phyloP scores from a whole-genome alignment of 106 monocot species.

The Chionographis japonica region DNA sequence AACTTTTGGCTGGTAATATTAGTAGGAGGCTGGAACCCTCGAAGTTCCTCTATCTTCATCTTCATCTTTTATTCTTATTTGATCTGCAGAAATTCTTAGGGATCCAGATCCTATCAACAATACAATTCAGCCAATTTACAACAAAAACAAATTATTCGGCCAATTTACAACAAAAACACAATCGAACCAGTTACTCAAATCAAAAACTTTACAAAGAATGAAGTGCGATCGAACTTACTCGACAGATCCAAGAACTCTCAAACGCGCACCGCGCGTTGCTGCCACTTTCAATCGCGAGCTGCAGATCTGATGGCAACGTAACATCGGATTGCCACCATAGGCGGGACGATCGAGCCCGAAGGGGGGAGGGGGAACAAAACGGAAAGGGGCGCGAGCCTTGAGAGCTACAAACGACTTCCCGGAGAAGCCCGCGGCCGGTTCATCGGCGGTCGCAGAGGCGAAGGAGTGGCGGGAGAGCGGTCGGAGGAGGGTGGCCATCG shows the following conservation, averaged over 20 bases:
- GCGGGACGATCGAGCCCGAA: background rate
- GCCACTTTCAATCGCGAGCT: conserved; percentile 7
- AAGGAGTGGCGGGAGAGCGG: background rate
- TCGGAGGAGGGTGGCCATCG: conserved; percentile 22
- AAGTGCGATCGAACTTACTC: background rate
- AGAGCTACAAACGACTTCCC: background rate
- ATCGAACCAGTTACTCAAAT: too few species aligned
- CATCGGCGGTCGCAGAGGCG: background rate
- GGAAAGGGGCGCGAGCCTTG: conserved; percentile 8
- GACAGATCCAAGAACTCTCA: background rate
- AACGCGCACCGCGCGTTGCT: background rate
- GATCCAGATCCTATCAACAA: too few species aligned
- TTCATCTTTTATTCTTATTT: too few species aligned
- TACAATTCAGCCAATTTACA: background rate
- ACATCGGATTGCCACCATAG: background rate
- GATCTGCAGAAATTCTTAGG: too few species aligned
- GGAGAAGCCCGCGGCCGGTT: background rate
- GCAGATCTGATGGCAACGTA: conserved; percentile 1
- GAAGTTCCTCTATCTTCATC: too few species aligned
- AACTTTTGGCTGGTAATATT: too few species aligned
- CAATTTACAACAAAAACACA: background rate
- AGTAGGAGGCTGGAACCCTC: too few species aligned
- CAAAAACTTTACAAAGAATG: background rate
- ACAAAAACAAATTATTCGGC: background rate
- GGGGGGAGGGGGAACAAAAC: background rate